Base-by-base conservation (phyloP, 768 basidiomycete species). In the Mycena leptocephala region DNA sequence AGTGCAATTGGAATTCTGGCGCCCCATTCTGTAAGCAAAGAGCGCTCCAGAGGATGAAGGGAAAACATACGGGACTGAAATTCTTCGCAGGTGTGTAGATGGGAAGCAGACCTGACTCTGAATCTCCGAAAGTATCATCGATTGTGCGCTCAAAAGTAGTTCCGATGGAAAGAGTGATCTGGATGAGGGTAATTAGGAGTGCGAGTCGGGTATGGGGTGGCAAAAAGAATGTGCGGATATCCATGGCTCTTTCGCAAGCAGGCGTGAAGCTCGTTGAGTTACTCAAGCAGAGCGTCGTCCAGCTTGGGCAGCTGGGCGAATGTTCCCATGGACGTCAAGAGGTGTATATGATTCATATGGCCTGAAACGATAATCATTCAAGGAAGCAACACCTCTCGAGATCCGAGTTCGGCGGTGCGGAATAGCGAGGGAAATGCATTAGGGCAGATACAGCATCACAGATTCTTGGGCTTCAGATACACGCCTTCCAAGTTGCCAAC, bases 71-170 rank as follows among this genome's bases (percentile, higher is more conserved):
- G 9, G 7, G 24, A 55, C 63, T 76, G 56, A 76, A 76, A 3
- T 3, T 5, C n/a, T 26, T 39, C 6, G 37, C 32, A 16, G 69
- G 75, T 5, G 53, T 30, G 51, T 76, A 76, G 6, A 66, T 32
- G n/a, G 75, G 75, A 30, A 65, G 32, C 22, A n/a, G 37, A 10
- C 70, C 69, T 33, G 69, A 43, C 28, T 24, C 43, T 4, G 64
- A 65, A 22, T 76, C 75, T 9, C 75, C 75, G 2, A 20, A 22
- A 18, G 75, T 71, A 30, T 76, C 75, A 37, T 76, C 75, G 30
- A 76, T 76, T 0, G 68, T 76, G 51, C 59, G 59, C 13, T 37
- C 37, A 16, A 24, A 37, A 14, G 39, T 41, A 3, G 26, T 46
- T 32, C 39, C 53, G 22, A 33, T 6, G 14, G 55, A 58, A 32